Conservation (phyloP, 768 basidiomycete species). For the Termitomyces sp. region DNA sequence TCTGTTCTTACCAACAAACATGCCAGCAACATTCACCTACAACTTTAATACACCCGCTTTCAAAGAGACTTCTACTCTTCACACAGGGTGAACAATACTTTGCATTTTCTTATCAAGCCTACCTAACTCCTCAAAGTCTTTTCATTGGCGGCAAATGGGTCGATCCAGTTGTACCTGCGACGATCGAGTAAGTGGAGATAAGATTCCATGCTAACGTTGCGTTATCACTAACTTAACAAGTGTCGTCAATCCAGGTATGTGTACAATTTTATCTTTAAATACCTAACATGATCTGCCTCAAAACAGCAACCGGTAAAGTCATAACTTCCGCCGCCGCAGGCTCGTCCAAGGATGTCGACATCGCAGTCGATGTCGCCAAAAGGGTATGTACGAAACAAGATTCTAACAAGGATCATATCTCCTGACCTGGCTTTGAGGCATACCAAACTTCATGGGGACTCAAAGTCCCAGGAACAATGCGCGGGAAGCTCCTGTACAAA, state of each 20-base stretch:
- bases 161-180: conserved; percentile 39
- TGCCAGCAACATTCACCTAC: conserved; percentile 37
- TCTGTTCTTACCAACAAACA: conserved; percentile 7
- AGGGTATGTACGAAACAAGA: conserved; percentile 23
- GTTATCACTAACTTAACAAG: conserved; percentile 1
- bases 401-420: not conserved
- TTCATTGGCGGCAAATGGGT: conserved; percentile 61
- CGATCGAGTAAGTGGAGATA: conserved; percentile 46
- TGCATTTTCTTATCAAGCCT: not conserved
- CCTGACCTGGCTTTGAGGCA: conserved; percentile 16
- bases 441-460: conserved; percentile 63
- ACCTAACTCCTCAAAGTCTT: conserved; percentile 18
- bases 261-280: conserved; percentile 17
- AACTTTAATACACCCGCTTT: conserved; percentile 46
- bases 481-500: conserved; percentile 24
- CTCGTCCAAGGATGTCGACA: conserved; percentile 57
- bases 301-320: conserved; percentile 51
- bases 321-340: conserved; percentile 48
- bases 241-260: conserved; percentile 21
- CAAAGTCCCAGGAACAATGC: conserved; percentile 37
- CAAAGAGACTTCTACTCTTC: conserved; percentile 53
- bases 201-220: not conserved
- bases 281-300: conserved; percentile 4
- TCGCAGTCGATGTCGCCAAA: conserved; percentile 54
- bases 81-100: conserved; percentile 38